Evolutionary conservation across 179 eudicot species (phyloP), one percentile per base, ranked within the genome.

Genomic region (Vitellaria paradoxa): DNA sequence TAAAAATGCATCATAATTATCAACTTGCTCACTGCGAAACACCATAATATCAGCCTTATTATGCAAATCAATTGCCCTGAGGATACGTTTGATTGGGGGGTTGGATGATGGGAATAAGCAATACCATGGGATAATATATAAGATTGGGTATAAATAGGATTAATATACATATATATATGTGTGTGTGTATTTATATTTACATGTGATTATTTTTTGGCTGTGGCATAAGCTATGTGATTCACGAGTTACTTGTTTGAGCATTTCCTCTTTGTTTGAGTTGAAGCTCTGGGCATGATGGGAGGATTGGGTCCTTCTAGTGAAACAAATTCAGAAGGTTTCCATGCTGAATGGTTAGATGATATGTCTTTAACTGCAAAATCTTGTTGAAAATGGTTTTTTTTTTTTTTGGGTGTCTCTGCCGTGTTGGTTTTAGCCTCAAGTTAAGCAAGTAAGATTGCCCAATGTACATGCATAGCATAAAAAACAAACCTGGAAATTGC

Each of bases 401-500:
- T 17, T 53, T 11, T 53, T 13, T 59, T 59, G n/a, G 63, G 20
- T n/a, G 63, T 59, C 63, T 18, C 63, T 59, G 26, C 15, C 20
- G 15, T 62, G 30, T 9, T 52, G 60, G 45, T 13, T 14, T 20
- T 52, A 52, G 42, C 60, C 6, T 14, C 6, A 24, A 70, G 55
- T 49, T 71, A 55, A 53, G 23, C 47, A 17, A 53, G 74, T 21
- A 71, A 26, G 47, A 24, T 26, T 23, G 47, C 7, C 47, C 47
- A 71, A 55, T 53, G 10, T 10, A 50, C 47, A 26, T 23, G 8
- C 52, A 26, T 18, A 14, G 47, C 23, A 26, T 23, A 13, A 23
- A 42, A 30, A 26, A 40, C 63, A 15, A 26, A 72, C 37, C 52
- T 69, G 60, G n/a, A 15, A 68, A 80, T 73, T 77, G 70, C 84